Evolutionary conservation across 176 grass and related monocot genomes (phyloP).

Genomic region (Oryza brachyantha): DNA sequence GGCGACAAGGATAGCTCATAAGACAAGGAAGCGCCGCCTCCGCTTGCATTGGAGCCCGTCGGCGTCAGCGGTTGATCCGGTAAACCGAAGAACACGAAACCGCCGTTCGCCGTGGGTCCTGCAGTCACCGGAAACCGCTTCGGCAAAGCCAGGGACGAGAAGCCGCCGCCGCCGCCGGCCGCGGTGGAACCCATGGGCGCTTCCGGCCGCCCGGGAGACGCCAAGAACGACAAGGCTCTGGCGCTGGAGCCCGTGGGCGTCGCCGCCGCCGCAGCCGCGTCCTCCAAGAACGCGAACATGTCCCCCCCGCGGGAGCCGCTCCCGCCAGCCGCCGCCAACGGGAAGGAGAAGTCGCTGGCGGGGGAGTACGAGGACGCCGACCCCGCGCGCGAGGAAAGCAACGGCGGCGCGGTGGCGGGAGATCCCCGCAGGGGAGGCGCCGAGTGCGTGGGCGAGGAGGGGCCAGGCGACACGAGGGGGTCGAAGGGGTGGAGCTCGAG

Average conservation of each 20-base stretch:
- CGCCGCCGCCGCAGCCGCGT: not conserved
- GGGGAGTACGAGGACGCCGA: not conserved
- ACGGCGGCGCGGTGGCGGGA: not conserved
- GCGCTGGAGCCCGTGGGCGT: not conserved
- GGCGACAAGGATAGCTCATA: not conserved
- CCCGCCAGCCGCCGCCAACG: not conserved
- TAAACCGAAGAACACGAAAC: not conserved
- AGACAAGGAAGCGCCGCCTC: slow-evolving; percentile 7
- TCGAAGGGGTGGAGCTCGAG: slow-evolving; percentile 30
- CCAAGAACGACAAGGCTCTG: slow-evolving; percentile 2
- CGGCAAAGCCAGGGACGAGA: not conserved
- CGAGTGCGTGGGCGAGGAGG: not conserved
- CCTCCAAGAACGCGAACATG: not conserved
- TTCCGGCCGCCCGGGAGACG: not conserved
- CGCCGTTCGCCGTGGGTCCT: slow-evolving; percentile 5
- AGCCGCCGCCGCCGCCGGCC: not conserved
- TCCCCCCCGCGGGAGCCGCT: not conserved
- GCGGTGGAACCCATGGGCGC: not conserved
- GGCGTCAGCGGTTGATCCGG: slow-evolving; percentile 6
- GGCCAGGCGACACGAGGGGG: too few relatives aligned
- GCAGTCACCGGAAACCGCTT: not conserved
- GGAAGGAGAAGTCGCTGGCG: slow-evolving; percentile 21
- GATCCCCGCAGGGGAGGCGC: not conserved
- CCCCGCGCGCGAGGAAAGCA: not conserved
- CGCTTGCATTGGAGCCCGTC: slow-evolving; percentile 10